Conservation (phyloP, 2,329 filamentous ascomycete genomes). For the Exophiala sideris region DNA sequence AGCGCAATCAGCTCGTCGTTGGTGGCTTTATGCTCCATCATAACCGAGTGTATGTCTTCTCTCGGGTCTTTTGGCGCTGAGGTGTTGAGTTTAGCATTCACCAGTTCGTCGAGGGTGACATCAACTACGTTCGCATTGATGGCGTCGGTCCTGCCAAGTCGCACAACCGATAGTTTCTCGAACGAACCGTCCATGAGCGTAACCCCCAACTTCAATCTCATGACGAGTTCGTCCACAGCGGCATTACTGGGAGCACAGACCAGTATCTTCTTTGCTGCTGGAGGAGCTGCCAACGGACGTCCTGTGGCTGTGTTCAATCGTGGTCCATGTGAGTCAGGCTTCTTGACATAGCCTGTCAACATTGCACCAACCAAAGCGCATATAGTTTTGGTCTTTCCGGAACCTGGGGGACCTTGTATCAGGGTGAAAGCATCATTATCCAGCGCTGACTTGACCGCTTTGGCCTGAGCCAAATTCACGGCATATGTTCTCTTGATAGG, state of each 20-base stretch:
- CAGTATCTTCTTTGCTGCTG: slow-evolving; percentile 73
- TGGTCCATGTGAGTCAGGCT: slow-evolving; percentile 47
- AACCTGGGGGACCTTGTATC: slow-evolving; percentile 92
- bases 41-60: slow-evolving; percentile 63
- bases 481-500: slow-evolving; percentile 72
- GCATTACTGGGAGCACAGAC: slow-evolving; percentile 99
- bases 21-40: slow-evolving; percentile 61
- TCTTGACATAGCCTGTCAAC: slow-evolving; percentile 58
- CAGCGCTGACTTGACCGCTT: slow-evolving; percentile 84
- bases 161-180: slow-evolving; percentile 80
- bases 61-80: slow-evolving; percentile 43
- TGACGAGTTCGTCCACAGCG: slow-evolving; percentile 91
- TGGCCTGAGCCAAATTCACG: slow-evolving; percentile 84
- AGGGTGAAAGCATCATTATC: slow-evolving; percentile 97
- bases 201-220: slow-evolving; percentile 84
- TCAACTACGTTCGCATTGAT: slow-evolving; percentile 87
- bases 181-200: slow-evolving; percentile 69
- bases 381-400: slow-evolving; percentile 98
- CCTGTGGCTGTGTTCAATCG: slow-evolving; percentile 35
- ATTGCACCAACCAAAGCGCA: slow-evolving; percentile 91
- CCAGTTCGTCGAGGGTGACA: slow-evolving; percentile 89
- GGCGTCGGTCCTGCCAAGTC: slow-evolving; percentile 83
- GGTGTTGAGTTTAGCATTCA: slow-evolving; percentile 65
- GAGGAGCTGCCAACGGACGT: slow-evolving; percentile 33
- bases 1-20: slow-evolving; percentile 66